Base-by-base conservation (phyloP, 257 asterid species). In the Galeopsis tetrahit region DNA sequence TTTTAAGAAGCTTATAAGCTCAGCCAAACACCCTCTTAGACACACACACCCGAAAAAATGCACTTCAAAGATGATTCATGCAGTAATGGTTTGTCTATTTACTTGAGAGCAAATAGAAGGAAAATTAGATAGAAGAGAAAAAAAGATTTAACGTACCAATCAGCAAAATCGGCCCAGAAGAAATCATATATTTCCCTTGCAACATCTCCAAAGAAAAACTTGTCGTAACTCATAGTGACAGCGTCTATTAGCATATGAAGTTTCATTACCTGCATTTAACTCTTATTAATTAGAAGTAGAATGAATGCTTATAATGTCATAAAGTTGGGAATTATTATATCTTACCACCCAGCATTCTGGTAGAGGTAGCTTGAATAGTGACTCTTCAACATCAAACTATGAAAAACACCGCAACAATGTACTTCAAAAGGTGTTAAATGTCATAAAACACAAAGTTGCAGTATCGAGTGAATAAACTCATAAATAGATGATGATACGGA, bases 261-360 rank as follows among this genome's bases (percentile, higher is more conserved):
- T 79, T 91, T 89, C 4, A 97, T 85, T 59, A 93, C 95, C 98
- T 93, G 85, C 69, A 82, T 55, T 51, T 48, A 38, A 67, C 39
- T 76, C 10, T 33, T 70, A 63, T 63, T 64, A 75, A 72, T 68
- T 40, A 60, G 69, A 52, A 73, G 34, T 15, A 42, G 51, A 77
- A 55, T 11, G 35, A 64, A 35, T 34, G 58, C 44, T 4, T 52
- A 21, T 21, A 0, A 75, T 56, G 17, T 53, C 17, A 70, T 36
- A 57, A 58, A 61, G 9, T 58, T 55, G 56, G 66, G 33, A 68
- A 34, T 64, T 35, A 28, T 64, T 49, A 58, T 66, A 69, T 75
- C 95, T 86, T 87, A 94, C 97, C 97, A 80, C 99, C 99, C 99
- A 94, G 80, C 99, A 89, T 84, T 94, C 99, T 56, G 96, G 87